Conservation (phyloP, 2,329 filamentous ascomycete species). For the Fusarium denticulatum region DNA sequence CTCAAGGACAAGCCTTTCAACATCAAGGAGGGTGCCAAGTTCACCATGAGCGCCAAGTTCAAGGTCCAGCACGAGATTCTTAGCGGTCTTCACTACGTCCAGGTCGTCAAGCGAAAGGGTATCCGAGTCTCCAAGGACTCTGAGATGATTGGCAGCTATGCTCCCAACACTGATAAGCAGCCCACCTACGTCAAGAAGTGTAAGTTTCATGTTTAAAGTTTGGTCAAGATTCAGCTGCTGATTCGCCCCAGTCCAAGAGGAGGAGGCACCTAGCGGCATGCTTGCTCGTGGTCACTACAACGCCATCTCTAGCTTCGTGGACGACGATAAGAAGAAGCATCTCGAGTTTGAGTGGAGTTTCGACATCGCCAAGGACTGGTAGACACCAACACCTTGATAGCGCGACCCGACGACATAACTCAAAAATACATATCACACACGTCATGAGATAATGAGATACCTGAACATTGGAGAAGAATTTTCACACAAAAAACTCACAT, state of each 20-base stretch:
- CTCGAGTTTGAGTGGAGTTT: constrained; percentile 96
- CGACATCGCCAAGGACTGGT: constrained; percentile 97
- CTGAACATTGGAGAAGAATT: constrained; percentile 36
- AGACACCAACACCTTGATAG: constrained; percentile 42
- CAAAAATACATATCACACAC: constrained; percentile 34
- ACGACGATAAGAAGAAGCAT: constrained; percentile 93
- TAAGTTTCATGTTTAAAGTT: constrained; percentile 60
- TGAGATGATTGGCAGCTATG: constrained; percentile 98
- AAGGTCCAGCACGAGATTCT: constrained; percentile 97
- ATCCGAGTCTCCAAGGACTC: constrained; percentile 90
- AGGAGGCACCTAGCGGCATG: constrained; percentile 93
- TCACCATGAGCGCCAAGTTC: constrained; percentile 94
- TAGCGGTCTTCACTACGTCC: constrained; percentile 93
- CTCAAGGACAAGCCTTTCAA: constrained; percentile 95
- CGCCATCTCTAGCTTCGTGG: constrained; percentile 88
- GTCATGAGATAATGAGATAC: constrained; percentile 46
- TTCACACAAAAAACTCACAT: constrained; percentile 25
- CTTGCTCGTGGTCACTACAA: constrained; percentile 90
- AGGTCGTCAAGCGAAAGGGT: constrained; percentile 90
- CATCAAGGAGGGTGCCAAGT: constrained; percentile 94
- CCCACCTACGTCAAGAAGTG: constrained; percentile 90
- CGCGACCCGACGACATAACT: constrained; percentile 16
- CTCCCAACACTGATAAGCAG: constrained; percentile 90
- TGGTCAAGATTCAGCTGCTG: neutral
- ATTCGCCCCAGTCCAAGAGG: constrained; percentile 75